Base-by-base conservation (phyloP, 306 rosid species). In the Hippophae gyantsensis region DNA sequence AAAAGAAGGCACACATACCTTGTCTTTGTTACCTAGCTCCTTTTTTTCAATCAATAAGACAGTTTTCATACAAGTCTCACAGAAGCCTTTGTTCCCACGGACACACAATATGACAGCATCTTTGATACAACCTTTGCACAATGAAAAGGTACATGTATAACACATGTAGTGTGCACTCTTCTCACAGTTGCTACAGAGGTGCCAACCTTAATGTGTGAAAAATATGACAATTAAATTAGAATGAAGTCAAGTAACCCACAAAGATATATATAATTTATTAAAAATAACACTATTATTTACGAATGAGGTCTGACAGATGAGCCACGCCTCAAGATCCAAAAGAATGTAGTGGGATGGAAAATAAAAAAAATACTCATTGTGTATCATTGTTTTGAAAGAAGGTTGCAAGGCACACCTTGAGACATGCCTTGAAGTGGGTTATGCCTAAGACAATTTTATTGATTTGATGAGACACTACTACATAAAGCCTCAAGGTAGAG, bases 111-210 rank as follows among this genome's bases (percentile, higher is more conserved):
- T 82, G 67, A 72, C 81, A 42, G 94, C 81, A 57, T 81, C 86
- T 78, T 89, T 93, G 72, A 74, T 71, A 69, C 99, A 93, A 25
- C 84, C 85, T 89, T 93, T 93, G 86, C 97, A 93, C 90, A 93
- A 73, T 73, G 99, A 89, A 73, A 86, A 93, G 5, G 95, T 78
- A 74, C 99, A 93, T 38, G 99, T 93, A 68, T 82, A 83, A 70
- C 99, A 93, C 94, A 84, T 78, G 82, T 86, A 93, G 70, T 70
- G 58, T 50, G 99, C 94, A 82, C 56, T 84, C 89, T 79, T 93
- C 85, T 71, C 89, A 82, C 99, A 93, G 80, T 48, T 88, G 80
- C 94, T 93, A 79, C 99, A 93, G 57, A 89, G 79, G 76, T 93
- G 99, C 99, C 99, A 93, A 68, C 99, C 99, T 18, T 67, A 61